Evolutionary conservation across 352 stramenopile species (phyloP).

Genomic region (Globisporangium yorkense): DNA sequence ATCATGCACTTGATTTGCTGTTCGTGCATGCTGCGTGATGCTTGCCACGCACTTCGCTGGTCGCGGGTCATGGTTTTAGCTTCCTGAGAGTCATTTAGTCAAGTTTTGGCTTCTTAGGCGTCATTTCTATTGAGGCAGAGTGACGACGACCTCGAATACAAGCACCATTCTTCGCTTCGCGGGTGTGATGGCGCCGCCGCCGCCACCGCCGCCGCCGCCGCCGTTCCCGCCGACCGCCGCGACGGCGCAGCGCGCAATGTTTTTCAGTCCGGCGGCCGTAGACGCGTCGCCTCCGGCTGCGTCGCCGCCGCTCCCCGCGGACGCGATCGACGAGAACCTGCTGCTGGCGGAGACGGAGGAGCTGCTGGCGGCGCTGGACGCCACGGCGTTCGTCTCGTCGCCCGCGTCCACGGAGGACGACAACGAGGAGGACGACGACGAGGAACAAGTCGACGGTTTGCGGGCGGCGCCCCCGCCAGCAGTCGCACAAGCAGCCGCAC

Average conservation of each 20-base stretch:
- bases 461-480: neutral
- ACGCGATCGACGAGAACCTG: conserved; percentile 15
- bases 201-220: too few relatives aligned
- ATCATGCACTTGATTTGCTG: too few relatives aligned
- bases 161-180: too few relatives aligned
- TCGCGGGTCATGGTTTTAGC: too few relatives aligned
- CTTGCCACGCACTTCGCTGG: too few relatives aligned
- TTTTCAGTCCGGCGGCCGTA: neutral
- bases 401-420: conserved; percentile 10
- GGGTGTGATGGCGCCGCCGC: neutral
- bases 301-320: neutral
- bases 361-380: conserved; percentile 13
- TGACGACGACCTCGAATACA: too few relatives aligned
- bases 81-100: too few relatives aligned
- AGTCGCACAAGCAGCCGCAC: neutral
- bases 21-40: too few relatives aligned
- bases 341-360: conserved; percentile 13
- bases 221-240: too few relatives aligned
- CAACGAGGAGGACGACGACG: conserved; percentile 4
- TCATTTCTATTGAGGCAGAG: too few relatives aligned
- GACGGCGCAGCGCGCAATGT: neutral
- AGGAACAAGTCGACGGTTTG: neutral
- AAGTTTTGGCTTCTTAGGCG: too few relatives aligned
- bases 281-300: neutral
- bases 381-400: conserved; percentile 13